phyloP scores from a whole-genome alignment of 2,329 filamentous ascomycete genomes.

The Botrytis paeoniae region DNA sequence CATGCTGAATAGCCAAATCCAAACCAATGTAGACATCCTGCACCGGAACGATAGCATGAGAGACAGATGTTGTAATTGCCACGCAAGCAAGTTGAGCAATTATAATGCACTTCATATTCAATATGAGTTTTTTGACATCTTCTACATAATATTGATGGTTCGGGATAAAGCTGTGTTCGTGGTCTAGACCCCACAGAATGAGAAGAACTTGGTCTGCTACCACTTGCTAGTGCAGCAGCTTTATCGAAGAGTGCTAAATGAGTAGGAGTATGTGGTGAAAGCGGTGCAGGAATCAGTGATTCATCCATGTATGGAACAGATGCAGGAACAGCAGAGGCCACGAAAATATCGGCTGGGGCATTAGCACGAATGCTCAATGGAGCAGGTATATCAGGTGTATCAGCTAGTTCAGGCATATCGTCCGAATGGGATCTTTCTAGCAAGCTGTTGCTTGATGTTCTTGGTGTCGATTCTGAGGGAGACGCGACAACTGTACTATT shows the following conservation, averaged over 20 bases:
- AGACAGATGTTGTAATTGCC: slow-evolving; percentile 78
- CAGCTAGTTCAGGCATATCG: not conserved
- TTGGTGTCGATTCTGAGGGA: slow-evolving; percentile 22
- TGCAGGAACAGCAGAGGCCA: slow-evolving; percentile 26
- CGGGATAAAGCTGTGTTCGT: slow-evolving; percentile 51
- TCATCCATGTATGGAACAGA: slow-evolving; percentile 27
- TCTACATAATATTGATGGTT: slow-evolving; percentile 72
- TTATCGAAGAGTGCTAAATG: slow-evolving; percentile 33
- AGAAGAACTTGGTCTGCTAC: slow-evolving; percentile 35
- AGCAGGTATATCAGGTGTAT: slow-evolving; percentile 5
- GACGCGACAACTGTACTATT: not conserved
- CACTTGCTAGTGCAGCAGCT: slow-evolving; percentile 34
- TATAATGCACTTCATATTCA: slow-evolving; percentile 83
- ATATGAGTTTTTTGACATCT: slow-evolving; percentile 70
- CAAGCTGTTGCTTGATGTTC: slow-evolving; percentile 10
- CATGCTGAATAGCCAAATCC: slow-evolving; percentile 77
- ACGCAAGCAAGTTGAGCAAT: slow-evolving; percentile 66
- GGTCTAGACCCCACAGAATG: slow-evolving; percentile 34
- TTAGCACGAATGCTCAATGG: slow-evolving; percentile 25
- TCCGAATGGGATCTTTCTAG: not conserved
- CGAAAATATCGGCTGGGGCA: slow-evolving; percentile 28
- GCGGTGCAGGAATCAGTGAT: slow-evolving; percentile 32
- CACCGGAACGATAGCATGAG: slow-evolving; percentile 71
- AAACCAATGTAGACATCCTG: slow-evolving; percentile 82
- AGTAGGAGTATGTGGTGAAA: slow-evolving; percentile 30